Evolutionary conservation across 345 rosid species (phyloP).

Genomic region (Eutrema japonicum): DNA sequence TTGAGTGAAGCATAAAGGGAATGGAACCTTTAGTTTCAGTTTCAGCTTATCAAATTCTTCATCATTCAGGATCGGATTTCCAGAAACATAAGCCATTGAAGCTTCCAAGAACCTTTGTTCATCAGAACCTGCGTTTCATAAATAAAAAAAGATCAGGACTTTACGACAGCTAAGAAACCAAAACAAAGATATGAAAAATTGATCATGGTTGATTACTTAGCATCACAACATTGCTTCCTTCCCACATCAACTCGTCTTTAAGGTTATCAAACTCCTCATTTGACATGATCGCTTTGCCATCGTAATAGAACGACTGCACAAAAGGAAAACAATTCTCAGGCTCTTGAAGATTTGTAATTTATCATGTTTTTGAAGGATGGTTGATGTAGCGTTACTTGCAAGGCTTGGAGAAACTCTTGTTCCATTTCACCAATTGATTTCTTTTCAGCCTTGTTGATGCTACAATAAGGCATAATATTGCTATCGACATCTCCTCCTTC

Average conservation of each 20-base stretch:
- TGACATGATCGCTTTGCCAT: constrained; percentile 94
- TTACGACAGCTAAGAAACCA: background rate
- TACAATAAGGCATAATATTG: constrained; percentile 86
- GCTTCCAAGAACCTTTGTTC: constrained; percentile 96
- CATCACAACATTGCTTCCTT: constrained; percentile 99
- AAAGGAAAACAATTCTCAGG: constrained; percentile 9
- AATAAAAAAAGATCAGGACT: background rate
- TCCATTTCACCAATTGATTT: constrained; percentile 87
- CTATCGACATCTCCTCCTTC: constrained; percentile 61
- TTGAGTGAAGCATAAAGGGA: constrained; percentile 13
- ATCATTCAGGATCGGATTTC: constrained; percentile 75
- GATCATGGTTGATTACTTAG: constrained; percentile 62
- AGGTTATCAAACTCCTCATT: constrained; percentile 97
- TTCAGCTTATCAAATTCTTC: constrained; percentile 76
- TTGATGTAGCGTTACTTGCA: constrained; percentile 61
- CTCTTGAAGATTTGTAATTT: background rate
- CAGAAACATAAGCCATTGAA: constrained; percentile 89
- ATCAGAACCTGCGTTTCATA: constrained; percentile 61
- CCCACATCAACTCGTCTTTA: constrained; percentile 99
- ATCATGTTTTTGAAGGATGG: background rate
- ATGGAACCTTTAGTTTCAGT: constrained; percentile 65
- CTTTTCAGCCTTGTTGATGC: constrained; percentile 69
- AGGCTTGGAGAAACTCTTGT: constrained; percentile 94
- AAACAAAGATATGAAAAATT: background rate
- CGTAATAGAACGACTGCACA: constrained; percentile 83